Evolutionary conservation across 2,329 filamentous ascomycete species (phyloP).

Genomic region (Cercospora sp.): DNA sequence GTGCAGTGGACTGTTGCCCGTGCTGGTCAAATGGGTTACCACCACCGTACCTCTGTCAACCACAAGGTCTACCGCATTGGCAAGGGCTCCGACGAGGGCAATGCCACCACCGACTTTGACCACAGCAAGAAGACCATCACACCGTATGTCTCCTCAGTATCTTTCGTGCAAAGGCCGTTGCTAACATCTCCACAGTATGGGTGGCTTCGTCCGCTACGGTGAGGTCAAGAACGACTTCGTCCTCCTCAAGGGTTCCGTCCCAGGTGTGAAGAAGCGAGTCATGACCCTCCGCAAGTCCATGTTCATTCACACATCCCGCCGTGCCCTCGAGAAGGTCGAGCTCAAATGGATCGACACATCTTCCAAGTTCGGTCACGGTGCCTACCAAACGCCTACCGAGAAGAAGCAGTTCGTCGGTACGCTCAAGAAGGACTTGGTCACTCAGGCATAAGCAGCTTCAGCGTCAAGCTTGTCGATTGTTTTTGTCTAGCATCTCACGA

Average conservation of each 20-base stretch:
- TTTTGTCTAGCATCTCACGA: constrained; percentile 14
- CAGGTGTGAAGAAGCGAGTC: constrained; percentile 98
- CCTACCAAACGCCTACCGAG: constrained; percentile 97
- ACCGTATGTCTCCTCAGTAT: constrained; percentile 69
- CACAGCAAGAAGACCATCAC: constrained; percentile 99
- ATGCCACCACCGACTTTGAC: constrained; percentile 92
- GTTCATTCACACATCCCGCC: constrained; percentile 94
- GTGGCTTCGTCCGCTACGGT: constrained; percentile 99
- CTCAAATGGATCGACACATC: constrained; percentile 99
- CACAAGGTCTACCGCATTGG: constrained; percentile 99
- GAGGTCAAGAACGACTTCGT: constrained; percentile 99
- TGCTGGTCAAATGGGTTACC: constrained; percentile 99
- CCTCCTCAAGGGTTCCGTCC: constrained; percentile 95
- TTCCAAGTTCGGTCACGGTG: constrained; percentile 99
- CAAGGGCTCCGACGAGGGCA: constrained; percentile 85
- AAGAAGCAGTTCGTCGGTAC: constrained; percentile 97
- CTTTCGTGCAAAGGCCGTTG: not conserved
- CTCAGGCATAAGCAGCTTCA: constrained; percentile 33
- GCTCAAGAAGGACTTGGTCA: constrained; percentile 93
- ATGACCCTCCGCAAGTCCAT: constrained; percentile 99
- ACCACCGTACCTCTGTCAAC: constrained; percentile 99
- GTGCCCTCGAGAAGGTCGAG: constrained; percentile 97
- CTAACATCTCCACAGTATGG: constrained; percentile 65
- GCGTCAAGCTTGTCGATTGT: constrained; percentile 1
- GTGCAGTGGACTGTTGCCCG: constrained; percentile 99